Evolutionary conservation across 2,329 filamentous ascomycete species (phyloP).

Genomic region (Immersiporthe knoxdaviesiana): DNA sequence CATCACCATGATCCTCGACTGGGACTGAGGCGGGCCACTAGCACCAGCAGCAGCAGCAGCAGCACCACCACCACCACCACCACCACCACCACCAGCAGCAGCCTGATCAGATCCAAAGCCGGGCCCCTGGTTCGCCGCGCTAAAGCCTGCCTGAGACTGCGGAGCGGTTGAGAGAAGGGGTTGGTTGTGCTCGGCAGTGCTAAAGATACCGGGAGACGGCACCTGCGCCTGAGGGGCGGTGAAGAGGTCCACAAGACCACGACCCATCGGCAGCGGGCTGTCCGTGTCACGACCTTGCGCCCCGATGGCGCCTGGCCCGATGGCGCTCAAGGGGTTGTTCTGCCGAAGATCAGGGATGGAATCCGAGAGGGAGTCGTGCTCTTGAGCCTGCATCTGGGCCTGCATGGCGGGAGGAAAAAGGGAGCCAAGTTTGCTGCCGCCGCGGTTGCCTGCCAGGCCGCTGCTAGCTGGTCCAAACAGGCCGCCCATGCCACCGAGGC

Average conservation of each 20-base stretch:
- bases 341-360: slow-evolving; percentile 63
- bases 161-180: slow-evolving; percentile 40
- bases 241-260: slow-evolving; percentile 60
- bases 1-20: slow-evolving; percentile 95
- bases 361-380: slow-evolving; percentile 65
- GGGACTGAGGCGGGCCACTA: slow-evolving; percentile 61
- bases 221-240: slow-evolving; percentile 40
- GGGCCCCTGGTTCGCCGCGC: slow-evolving; percentile 33
- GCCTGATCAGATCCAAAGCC: slow-evolving; percentile 43
- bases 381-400: slow-evolving; percentile 79
- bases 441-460: slow-evolving; percentile 61
- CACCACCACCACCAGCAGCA: background rate
- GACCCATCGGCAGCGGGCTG: slow-evolving; percentile 59
- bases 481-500: slow-evolving; percentile 65
- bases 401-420: slow-evolving; percentile 90
- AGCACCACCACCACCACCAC: background rate
- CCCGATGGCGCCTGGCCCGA: slow-evolving; percentile 64
- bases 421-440: slow-evolving; percentile 81
- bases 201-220: slow-evolving; percentile 43
- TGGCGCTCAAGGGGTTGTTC: slow-evolving; percentile 65
- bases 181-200: slow-evolving; percentile 43
- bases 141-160: slow-evolving; percentile 37
- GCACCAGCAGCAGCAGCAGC: slow-evolving; percentile 26
- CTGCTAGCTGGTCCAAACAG: slow-evolving; percentile 69
- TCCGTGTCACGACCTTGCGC: slow-evolving; percentile 60